Percentiles rank a stretch among this genome's conserved stretches.
phyloP scores from a whole-genome alignment of 352 stramenopile species.

The Phytophthora parvispora region DNA sequence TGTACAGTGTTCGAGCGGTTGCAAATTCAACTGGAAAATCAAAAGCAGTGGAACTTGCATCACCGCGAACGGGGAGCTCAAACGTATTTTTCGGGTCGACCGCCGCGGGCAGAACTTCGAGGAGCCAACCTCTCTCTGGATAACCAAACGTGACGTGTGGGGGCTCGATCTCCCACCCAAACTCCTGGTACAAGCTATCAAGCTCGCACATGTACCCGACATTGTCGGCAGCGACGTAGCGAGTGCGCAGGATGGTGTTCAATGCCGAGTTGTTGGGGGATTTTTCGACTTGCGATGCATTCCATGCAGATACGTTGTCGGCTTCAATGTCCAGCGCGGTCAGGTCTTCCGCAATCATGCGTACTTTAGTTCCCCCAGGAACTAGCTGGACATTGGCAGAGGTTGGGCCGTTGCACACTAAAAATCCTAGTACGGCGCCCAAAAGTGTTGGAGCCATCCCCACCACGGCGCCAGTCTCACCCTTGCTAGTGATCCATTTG shows the following conservation, averaged over 20 bases:
- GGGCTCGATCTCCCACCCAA: background rate
- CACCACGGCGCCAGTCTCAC: background rate
- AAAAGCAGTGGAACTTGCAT: background rate
- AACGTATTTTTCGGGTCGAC: background rate
- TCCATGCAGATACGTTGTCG: background rate
- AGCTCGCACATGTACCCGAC: background rate
- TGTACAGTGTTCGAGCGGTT: background rate
- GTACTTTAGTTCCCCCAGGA: background rate
- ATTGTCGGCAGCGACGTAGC: background rate
- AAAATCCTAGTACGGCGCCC: background rate
- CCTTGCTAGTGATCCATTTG: background rate
- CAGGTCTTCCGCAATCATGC: background rate
- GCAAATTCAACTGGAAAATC: no score
- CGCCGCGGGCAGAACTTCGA: background rate
- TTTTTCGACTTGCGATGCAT: background rate
- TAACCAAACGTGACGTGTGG: background rate
- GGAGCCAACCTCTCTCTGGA: background rate
- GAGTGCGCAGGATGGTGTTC: background rate
- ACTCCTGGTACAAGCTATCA: no score
- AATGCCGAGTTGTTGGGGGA: background rate
- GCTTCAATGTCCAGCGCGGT: background rate
- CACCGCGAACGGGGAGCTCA: background rate
- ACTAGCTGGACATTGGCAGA: background rate
- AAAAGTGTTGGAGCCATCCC: background rate
- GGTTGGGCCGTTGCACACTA: background rate